These are phyloP conservation scores for Neurospora sp. DNA, from an alignment of 495 filamentous ascomycete species.

Conservation along the genomic window DNA sequence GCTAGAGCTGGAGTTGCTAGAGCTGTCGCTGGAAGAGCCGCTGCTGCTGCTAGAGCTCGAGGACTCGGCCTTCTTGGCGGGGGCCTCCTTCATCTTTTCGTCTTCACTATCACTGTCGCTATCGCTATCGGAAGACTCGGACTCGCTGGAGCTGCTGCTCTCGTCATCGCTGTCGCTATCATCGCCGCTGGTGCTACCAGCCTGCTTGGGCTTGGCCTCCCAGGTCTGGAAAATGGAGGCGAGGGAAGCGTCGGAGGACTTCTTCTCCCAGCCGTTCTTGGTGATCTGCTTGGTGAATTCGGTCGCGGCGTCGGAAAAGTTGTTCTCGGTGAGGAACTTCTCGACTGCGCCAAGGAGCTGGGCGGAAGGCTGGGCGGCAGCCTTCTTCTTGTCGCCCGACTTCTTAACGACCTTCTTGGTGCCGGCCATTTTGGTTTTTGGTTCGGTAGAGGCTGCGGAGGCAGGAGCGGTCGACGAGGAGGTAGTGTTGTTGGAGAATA, in stretches of 20 bases:
- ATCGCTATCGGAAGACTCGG: conserved; percentile 31
- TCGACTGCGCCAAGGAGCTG: conserved; percentile 57
- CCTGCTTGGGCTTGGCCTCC: conserved; percentile 27
- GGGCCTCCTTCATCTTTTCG: conserved; percentile 44
- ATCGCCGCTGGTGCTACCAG: conserved; percentile 13
- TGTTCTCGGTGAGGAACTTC: conserved; percentile 54
- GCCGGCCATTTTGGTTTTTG: conserved; percentile 1
- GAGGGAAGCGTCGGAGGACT: conserved; percentile 25
- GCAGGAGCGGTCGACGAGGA: conserved; percentile 3
- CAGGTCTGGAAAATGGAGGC: conserved; percentile 36
- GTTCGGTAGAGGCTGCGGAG: background rate
- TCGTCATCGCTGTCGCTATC: conserved; percentile 81
- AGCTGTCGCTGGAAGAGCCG: conserved; percentile 41
- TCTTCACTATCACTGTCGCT: conserved; percentile 52
- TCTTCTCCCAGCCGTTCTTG: conserved; percentile 33
- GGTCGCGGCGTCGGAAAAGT: conserved; percentile 47
- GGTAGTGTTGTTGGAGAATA: conserved; percentile 34
- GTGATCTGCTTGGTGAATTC: conserved; percentile 49
- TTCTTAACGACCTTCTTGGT: conserved; percentile 19
- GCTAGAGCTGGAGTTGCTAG: conserved; percentile 47
- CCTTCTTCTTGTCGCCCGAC: conserved; percentile 11
- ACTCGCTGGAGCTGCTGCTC: conserved; percentile 11
- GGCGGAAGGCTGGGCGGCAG: conserved; percentile 33
- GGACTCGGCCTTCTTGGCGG: conserved; percentile 19
- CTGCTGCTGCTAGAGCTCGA: conserved; percentile 32